Evolutionary conservation across 768 basidiomycete genomes (phyloP).

Genomic region (Lactarius quietus): DNA sequence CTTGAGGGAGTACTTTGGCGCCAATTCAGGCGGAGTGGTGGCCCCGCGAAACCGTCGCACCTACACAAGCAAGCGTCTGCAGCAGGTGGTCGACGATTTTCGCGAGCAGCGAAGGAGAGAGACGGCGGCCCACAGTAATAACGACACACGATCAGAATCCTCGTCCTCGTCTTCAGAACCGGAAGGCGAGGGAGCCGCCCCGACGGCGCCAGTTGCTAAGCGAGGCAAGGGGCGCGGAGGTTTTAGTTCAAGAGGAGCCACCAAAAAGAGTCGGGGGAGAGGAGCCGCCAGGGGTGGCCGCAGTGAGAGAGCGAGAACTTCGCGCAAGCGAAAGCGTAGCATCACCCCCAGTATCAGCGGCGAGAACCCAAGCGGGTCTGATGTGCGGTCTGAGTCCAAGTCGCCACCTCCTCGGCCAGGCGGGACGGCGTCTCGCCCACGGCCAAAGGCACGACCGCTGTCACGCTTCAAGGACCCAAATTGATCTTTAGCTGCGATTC

Average conservation of each 20-base stretch:
- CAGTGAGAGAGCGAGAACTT: conserved; percentile 13
- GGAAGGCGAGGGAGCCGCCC: not conserved
- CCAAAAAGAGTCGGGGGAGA: conserved; percentile 14
- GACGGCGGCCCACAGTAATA: conserved; percentile 19
- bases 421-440: conserved; percentile 16
- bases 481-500: not conserved
- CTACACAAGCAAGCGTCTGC: conserved; percentile 82
- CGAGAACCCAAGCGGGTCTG: not conserved
- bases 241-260: not conserved
- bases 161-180: conserved; percentile 2
- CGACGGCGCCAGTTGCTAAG: conserved; percentile 1
- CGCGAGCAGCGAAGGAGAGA: conserved; percentile 45
- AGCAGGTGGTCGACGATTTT: conserved; percentile 81
- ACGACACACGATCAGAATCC: not conserved
- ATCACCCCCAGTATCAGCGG: conserved; percentile 21
- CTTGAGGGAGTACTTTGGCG: conserved; percentile 71
- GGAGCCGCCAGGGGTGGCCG: conserved; percentile 13
- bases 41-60: conserved; percentile 79
- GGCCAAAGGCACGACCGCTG: conserved; percentile 19
- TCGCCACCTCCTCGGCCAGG: conserved; percentile 30
- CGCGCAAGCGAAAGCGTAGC: conserved; percentile 24
- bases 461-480: conserved; percentile 6
- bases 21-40: conserved; percentile 59
- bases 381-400: conserved; percentile 12
- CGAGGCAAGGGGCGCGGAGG: conserved; percentile 9